Conservation (phyloP, 805 yeast species). For the Candida morakotiae region DNA sequence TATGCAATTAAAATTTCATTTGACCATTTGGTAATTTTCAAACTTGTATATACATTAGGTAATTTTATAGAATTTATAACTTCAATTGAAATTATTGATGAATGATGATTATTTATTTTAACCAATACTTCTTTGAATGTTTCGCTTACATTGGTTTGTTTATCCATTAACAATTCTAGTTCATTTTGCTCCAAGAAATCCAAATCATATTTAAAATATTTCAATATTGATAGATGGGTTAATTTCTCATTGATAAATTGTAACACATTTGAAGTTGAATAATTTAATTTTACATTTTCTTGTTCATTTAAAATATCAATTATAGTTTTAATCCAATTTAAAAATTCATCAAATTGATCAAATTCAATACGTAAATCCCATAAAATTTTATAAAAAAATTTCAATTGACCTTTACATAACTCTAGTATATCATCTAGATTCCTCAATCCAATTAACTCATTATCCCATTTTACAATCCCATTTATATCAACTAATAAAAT, state of each 20-base stretch:
- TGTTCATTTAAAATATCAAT: conserved; percentile 33
- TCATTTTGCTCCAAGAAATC: background rate
- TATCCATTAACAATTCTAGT: background rate
- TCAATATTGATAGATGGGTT: conserved; percentile 15
- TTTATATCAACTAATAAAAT: conserved; percentile 40
- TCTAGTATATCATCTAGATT: background rate
- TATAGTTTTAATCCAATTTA: conserved; percentile 41
- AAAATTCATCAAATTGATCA: conserved; percentile 39
- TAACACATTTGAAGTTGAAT: conserved; percentile 17
- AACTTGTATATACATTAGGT: conserved; percentile 3
- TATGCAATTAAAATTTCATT: conserved; percentile 3
- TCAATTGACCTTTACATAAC: conserved; percentile 13
- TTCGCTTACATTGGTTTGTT: no score
- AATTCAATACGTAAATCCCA: conserved; percentile 46
- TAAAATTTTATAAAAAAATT: conserved; percentile 32
- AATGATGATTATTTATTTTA: conserved; percentile 2
- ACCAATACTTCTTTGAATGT: conserved; percentile 1
- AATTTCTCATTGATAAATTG: conserved; percentile 16
- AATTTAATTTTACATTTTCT: conserved; percentile 8
- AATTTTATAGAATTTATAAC: background rate
- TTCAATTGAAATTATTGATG: conserved; percentile 3
- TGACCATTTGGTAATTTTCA: background rate
- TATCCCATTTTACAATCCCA: conserved; percentile 37
- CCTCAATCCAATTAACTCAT: background rate
- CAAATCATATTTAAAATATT: conserved; percentile 13